Evolutionary conservation across 441 rosid genomes (phyloP), one percentile per base, ranked within the genome.

Genomic region (Euphorbia schlechtendalii): DNA sequence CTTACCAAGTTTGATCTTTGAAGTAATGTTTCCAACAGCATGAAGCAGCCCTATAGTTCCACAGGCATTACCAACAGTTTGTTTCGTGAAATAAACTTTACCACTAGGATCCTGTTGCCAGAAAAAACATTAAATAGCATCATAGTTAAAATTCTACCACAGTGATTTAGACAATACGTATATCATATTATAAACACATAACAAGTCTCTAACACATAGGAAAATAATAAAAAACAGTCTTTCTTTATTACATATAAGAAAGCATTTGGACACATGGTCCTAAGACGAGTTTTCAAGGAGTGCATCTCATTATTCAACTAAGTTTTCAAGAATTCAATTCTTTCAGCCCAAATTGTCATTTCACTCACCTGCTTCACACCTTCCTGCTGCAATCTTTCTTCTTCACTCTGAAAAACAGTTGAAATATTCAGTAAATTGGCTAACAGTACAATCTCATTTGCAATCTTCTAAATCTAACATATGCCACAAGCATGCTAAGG

Each of bases 41-140:
- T 93, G 99, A 78, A 93, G 96, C 76, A 90, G 96, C 4, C 95
- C 99, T 74, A 90, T 78, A 57, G 99, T 93, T 81, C 99, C 97
- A 77, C 99, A 90, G 70, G 97, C 97, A 80, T 93, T 93, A 66
- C 96, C 99, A 59, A 90, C 99, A 56, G 99, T 93, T 83, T 93
- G 97, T 70, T 78, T 88, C 95, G 86, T 83, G 80, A 87, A 93
- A 75, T 86, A 93, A 69, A 88, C 96, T 67, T 83, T 80, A 46
- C 75, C 76, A 77, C 78, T 77, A 70, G 66, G 64, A 60, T 79
- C 90, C 98, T 93, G 69, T 55, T 68, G 45, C 63, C 69, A 66
- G 15, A 61, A 61, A 61, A 61, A 11, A 36, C 8, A 53, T 8
- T 21, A 53, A 5, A 9, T 24, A 45, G 54, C 2, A 52, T 22